phyloP scores from a whole-genome alignment of 2,329 filamentous ascomycete genomes.

The Cercospora zeina region DNA sequence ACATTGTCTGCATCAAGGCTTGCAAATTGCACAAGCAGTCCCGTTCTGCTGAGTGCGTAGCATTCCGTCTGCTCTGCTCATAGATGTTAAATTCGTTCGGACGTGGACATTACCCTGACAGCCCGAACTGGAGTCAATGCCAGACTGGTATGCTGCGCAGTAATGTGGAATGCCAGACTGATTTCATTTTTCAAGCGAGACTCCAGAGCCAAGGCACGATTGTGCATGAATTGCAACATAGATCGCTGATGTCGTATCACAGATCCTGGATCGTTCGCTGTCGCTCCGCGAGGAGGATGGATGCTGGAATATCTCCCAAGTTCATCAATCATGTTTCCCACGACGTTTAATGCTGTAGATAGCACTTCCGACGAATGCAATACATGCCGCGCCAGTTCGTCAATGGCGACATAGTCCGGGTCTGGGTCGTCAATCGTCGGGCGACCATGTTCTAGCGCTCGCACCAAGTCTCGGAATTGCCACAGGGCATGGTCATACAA shows the following conservation, averaged over 20 bases:
- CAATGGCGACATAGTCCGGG: constrained; percentile 22
- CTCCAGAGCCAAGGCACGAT: constrained; percentile 29
- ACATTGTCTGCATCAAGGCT: too few relatives aligned
- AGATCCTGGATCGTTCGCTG: neutral
- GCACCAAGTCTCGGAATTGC: constrained; percentile 26
- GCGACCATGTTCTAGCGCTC: constrained; percentile 21
- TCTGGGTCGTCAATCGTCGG: constrained; percentile 9
- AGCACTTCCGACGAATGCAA: constrained; percentile 30
- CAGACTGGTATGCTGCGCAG: constrained; percentile 30
- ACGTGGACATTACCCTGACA: too few relatives aligned
- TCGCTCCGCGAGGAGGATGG: neutral
- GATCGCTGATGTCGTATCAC: constrained; percentile 21
- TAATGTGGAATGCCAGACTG: constrained; percentile 33
- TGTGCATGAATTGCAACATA: constrained; percentile 27
- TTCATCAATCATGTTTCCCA: constrained; percentile 24
- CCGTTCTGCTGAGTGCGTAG: too few relatives aligned
- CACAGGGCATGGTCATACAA: constrained; percentile 26
- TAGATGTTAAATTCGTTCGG: too few relatives aligned
- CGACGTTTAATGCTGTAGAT: constrained; percentile 21
- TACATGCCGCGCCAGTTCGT: constrained; percentile 31
- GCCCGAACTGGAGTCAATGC: too few relatives aligned
- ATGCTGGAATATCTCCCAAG: neutral
- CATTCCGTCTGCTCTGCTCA: too few relatives aligned
- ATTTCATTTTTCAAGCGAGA: constrained; percentile 34
- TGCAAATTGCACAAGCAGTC: too few relatives aligned